Evolutionary conservation across 202 grass and related monocot species (phyloP), one percentile per base, ranked within the genome.

Genomic region (Carex arenaria): DNA sequence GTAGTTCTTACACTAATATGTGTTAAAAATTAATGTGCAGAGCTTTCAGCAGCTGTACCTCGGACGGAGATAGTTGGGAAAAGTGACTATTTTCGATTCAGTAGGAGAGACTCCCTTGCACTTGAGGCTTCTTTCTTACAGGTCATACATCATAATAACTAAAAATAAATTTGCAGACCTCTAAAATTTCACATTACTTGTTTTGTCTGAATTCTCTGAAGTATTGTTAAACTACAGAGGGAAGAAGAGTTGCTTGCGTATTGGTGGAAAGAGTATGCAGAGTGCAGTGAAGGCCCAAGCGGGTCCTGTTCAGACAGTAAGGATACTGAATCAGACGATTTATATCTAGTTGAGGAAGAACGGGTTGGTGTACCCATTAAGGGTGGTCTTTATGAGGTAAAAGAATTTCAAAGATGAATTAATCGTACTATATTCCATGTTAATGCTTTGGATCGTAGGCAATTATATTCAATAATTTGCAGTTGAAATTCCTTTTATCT

Each of bases 191-290:
- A 13, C 28, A 36, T 78, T 52, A 79, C 64, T 52, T 36, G 22
- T 74, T 64, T 60, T 20, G 15, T 68, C 59, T 30, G 80, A 66
- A 43, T 62, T 82, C 18, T 82, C 38, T 85, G 61, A 43, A 78
- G 73, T 31, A 78, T 55, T 78, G 53, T 78, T 76, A 30, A 84
- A 84, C 91, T 90, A 60, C 85, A 98, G 95, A 92, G 83, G 88
- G 95, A 98, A 80, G 95, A 98, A 82, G 89, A 84, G 7, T 78
- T 98, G 65, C 89, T 98, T 79, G 72, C 89, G 1, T 90, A 98
- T 89, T 98, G 95, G 95, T 98, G 95, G 95, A 93, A 84, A 70
- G 95, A 95, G 75, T 98, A 93, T 67, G 95, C 89, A 4, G 91
- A 98, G 78, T 98, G 93, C 78, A 98, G 93, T 83, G 88, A 83